These are phyloP conservation scores for Chaetomium cochliodes DNA, from an alignment of 495 filamentous ascomycete genomes.

Conservation along the genomic window DNA sequence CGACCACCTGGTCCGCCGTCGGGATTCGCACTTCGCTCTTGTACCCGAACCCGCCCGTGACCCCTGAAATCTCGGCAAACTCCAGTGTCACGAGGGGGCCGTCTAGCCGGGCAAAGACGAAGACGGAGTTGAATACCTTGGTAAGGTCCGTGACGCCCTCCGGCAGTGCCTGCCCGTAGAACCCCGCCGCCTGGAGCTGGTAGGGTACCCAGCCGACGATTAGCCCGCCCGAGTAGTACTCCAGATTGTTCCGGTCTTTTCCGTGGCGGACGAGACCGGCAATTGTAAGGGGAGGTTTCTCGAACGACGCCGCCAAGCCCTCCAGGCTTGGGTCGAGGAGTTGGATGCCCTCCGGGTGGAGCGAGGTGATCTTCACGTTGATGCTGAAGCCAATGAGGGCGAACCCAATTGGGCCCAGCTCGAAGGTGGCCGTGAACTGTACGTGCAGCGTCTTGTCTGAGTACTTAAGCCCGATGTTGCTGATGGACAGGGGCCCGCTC, in stretches of 20 bases:
- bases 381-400: constrained; percentile 40
- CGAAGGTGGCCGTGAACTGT: constrained; percentile 39
- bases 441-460: constrained; percentile 29
- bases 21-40: constrained; percentile 41
- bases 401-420: constrained; percentile 44
- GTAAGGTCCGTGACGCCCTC: constrained; percentile 29
- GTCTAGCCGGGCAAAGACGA: constrained; percentile 43
- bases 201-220: constrained; percentile 41
- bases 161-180: constrained; percentile 27
- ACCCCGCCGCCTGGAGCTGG: constrained; percentile 42
- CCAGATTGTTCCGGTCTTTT: not conserved
- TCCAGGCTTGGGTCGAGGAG: constrained; percentile 24
- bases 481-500: constrained; percentile 34
- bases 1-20: constrained; percentile 31
- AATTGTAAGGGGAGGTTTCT: constrained; percentile 41
- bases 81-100: constrained; percentile 47
- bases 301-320: constrained; percentile 41
- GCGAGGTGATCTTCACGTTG: constrained; percentile 16
- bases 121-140: constrained; percentile 19
- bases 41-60: constrained; percentile 49
- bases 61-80: constrained; percentile 42
- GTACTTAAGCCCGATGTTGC: constrained; percentile 41
- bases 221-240: constrained; percentile 43
- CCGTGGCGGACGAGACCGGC: constrained; percentile 41
- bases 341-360: not conserved